Percentiles rank a stretch among this genome's conserved stretches.
phyloP scores from a whole-genome alignment of 2,329 filamentous ascomycete species.

The Nemania sp. region DNA sequence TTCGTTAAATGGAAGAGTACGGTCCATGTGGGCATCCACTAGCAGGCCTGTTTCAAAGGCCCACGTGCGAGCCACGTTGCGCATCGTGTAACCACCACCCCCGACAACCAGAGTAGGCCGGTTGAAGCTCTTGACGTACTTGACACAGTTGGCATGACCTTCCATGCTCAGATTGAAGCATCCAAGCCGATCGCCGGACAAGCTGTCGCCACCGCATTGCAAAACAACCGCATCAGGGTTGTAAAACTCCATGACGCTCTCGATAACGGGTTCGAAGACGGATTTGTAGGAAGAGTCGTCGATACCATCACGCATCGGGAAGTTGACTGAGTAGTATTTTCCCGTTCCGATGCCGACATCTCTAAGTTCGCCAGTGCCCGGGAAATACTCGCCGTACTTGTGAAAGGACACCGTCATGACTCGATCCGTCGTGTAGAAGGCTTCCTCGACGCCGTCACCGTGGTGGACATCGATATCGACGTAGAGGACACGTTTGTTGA shows the following conservation, averaged over 20 bases:
- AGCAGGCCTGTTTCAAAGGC: conserved; percentile 93
- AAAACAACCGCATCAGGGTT: conserved; percentile 90
- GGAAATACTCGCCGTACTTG: conserved; percentile 97
- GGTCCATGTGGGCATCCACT: conserved; percentile 79
- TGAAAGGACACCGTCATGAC: conserved; percentile 95
- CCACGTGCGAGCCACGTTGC: conserved; percentile 96
- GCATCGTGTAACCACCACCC: conserved; percentile 94
- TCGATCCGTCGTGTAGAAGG: conserved; percentile 89
- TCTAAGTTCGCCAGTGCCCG: conserved; percentile 84
- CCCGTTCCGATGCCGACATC: conserved; percentile 87
- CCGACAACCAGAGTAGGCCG: conserved; percentile 91
- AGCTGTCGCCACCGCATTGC: conserved; percentile 92
- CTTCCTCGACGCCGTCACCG: conserved; percentile 90
- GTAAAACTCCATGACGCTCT: conserved; percentile 84
- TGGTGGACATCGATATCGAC: conserved; percentile 96
- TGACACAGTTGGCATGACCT: conserved; percentile 92
- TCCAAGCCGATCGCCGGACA: conserved; percentile 91
- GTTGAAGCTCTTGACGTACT: conserved; percentile 83
- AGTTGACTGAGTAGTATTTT: conserved; percentile 89
- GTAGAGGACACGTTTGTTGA: conserved; percentile 93
- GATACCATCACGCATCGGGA: conserved; percentile 89
- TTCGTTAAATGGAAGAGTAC: conserved; percentile 91
- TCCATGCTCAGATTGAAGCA: conserved; percentile 98
- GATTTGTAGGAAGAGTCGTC: conserved; percentile 87
- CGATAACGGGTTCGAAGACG: conserved; percentile 89